A percentile compares a stretch with the other conserved stretches of the same genome.
These are phyloP conservation scores for Lachancea waltii DNA, from an alignment of 805 yeast species.

Conservation along the genomic window DNA sequence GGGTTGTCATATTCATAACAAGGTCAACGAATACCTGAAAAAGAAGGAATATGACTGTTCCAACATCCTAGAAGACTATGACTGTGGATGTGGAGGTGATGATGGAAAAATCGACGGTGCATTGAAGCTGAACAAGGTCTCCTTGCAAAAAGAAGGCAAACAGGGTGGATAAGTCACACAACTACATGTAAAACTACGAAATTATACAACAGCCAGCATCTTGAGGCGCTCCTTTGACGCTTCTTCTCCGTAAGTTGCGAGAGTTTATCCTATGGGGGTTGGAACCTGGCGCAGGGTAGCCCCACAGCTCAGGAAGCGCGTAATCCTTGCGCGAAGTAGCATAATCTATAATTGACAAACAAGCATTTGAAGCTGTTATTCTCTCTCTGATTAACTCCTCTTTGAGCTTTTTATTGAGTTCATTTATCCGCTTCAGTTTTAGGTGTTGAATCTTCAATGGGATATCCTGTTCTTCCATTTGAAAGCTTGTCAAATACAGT, in stretches of 20 bases:
- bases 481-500: not conserved
- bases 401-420: conserved; percentile 47
- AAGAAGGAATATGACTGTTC: conserved; percentile 80
- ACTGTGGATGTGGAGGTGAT: conserved; percentile 93
- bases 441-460: conserved; percentile 43
- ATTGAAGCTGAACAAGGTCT: conserved; percentile 24
- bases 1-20: conserved; percentile 93
- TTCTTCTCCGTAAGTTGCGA: conserved; percentile 6
- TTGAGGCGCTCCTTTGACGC: not conserved
- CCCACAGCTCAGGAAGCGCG: conserved; percentile 37
- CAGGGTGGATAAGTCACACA: conserved; percentile 36
- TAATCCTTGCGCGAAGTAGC: conserved; percentile 34
- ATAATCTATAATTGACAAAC: conserved; percentile 39
- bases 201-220: conserved; percentile 31
- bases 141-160: conserved; percentile 41
- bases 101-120: conserved; percentile 32
- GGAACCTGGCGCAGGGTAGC: conserved; percentile 33
- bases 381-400: conserved; percentile 49
- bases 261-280: conserved; percentile 34
- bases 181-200: conserved; percentile 19
- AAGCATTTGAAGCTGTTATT: conserved; percentile 59
- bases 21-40: conserved; percentile 65
- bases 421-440: conserved; percentile 55
- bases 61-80: conserved; percentile 79
- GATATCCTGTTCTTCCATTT: conserved; percentile 14